Percentiles rank a stretch among this genome's conserved stretches.
These are phyloP conservation scores for Solanum megistacrolobum DNA, from an alignment of 257 asterid genomes.

Conservation along the genomic window DNA sequence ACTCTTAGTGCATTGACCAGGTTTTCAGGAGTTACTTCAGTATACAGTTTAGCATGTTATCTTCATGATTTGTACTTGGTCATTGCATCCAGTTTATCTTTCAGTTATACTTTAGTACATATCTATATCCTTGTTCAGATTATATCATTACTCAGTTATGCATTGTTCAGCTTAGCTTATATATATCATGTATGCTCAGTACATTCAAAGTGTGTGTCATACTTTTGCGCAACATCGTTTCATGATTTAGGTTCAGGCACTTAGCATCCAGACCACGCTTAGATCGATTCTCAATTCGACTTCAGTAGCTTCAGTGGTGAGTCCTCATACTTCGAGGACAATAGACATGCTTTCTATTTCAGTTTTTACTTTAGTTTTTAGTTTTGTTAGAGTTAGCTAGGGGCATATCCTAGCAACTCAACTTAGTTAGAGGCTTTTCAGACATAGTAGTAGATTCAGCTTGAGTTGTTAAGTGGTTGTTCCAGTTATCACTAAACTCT, in stretches of 20 bases:
- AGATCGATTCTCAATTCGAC: too few relatives aligned
- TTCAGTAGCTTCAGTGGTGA: not conserved
- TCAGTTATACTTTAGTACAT: too few relatives aligned
- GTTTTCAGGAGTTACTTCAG: too few relatives aligned
- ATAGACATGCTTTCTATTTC: not conserved
- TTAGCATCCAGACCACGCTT: not conserved
- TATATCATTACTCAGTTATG: too few relatives aligned
- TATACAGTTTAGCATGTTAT: too few relatives aligned
- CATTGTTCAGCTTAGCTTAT: not conserved
- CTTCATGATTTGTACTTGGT: too few relatives aligned
- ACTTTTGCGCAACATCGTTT: too few relatives aligned
- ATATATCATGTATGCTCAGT: not conserved
- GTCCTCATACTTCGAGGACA: not conserved
- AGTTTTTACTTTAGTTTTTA: too few relatives aligned
- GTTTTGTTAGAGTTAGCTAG: not conserved
- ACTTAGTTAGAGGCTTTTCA: not conserved
- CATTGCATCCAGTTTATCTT: too few relatives aligned
- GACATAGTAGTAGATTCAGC: not conserved
- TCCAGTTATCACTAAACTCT: not conserved
- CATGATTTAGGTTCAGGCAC: not conserved
- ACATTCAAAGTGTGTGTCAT: not conserved
- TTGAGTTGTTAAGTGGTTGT: not conserved
- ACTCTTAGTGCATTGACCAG: too few relatives aligned
- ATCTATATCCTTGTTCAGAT: too few relatives aligned
- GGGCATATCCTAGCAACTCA: not conserved